A percentile compares a stretch with the other conserved stretches of the same genome.
These are phyloP conservation scores for Macadamia integrifolia DNA, from an alignment of 164 flowering plant genomes.

Conservation along the genomic window DNA sequence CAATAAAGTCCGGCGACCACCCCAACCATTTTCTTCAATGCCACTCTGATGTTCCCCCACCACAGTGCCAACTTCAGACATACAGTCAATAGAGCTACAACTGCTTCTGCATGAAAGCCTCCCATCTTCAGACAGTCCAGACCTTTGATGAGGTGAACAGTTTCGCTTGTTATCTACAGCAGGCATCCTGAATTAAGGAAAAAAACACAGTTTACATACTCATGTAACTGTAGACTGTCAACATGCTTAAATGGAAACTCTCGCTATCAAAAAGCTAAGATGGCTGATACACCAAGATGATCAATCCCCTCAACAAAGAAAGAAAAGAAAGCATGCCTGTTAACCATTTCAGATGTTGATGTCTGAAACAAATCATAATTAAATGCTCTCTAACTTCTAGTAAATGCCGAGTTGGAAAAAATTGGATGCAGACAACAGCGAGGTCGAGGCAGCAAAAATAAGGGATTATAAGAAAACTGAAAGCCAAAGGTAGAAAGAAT, in stretches of 20 bases:
- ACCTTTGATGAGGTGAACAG: slow-evolving; percentile 30
- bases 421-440: too few relatives aligned
- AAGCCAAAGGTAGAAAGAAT: too few relatives aligned
- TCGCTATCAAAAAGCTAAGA: background rate
- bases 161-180: slow-evolving; percentile 22
- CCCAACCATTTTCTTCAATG: slow-evolving; percentile 29
- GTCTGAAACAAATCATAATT: too few relatives aligned
- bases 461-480: too few relatives aligned
- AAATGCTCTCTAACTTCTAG: too few relatives aligned
- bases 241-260: background rate
- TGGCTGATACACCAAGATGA: too few relatives aligned
- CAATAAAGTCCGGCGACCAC: slow-evolving; percentile 20
- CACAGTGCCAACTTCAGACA: slow-evolving; percentile 23
- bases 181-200: slow-evolving; percentile 31
- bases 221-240: too few relatives aligned
- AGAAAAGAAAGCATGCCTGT: too few relatives aligned
- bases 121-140: slow-evolving; percentile 43
- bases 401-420: too few relatives aligned
- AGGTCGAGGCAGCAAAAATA: too few relatives aligned
- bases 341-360: too few relatives aligned
- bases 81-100: slow-evolving; percentile 28
- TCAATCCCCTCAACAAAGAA: too few relatives aligned
- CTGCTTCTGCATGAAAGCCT: slow-evolving; percentile 27
- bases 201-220: background rate
- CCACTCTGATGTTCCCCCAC: slow-evolving; percentile 23